Percentiles rank a stretch among this genome's conserved stretches.
Evolutionary conservation across 208 protist genomes (phyloP).

Genomic region (Novymonas esmeraldas): DNA sequence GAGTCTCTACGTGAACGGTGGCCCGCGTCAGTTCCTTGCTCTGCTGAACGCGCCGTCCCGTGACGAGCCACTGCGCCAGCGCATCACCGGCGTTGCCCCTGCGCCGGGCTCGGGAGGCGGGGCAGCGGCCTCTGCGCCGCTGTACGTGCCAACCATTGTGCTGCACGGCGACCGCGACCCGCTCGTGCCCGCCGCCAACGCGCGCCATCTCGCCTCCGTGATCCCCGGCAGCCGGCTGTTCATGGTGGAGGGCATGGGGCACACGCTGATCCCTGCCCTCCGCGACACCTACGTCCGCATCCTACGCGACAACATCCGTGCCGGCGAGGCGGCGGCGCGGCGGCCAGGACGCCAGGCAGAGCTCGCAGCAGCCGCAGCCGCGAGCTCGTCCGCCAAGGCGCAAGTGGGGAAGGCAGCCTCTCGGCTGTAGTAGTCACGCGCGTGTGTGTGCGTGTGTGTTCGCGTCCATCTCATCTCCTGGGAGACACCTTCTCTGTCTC

Average conservation of each 20-base stretch:
- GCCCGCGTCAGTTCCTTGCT: slow-evolving; percentile 58
- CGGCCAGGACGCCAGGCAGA: slow-evolving; percentile 7
- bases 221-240: slow-evolving; percentile 49
- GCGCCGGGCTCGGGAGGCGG: not conserved
- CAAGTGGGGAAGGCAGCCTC: slow-evolving; percentile 8
- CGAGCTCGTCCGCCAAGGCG: not conserved
- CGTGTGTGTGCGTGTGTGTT: too few relatives aligned
- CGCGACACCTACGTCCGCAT: slow-evolving; percentile 24
- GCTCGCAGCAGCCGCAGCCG: slow-evolving; percentile 2
- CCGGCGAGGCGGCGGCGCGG: slow-evolving; percentile 21
- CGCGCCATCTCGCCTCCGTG: slow-evolving; percentile 34
- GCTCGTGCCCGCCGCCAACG: slow-evolving; percentile 58
- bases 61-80: slow-evolving; percentile 22
- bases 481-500: too few relatives aligned
- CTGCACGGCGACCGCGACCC: slow-evolving; percentile 68
- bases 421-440: slow-evolving; percentile 22
- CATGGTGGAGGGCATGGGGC: slow-evolving; percentile 61
- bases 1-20: slow-evolving; percentile 49
- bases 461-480: too few relatives aligned
- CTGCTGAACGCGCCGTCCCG: slow-evolving; percentile 50
- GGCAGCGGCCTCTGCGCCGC: not conserved
- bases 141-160: slow-evolving; percentile 69
- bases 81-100: slow-evolving; percentile 36
- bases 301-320: slow-evolving; percentile 33
- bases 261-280: slow-evolving; percentile 50